These are phyloP conservation scores for Talaromyces sp. DNA, from an alignment of 2,329 filamentous ascomycete species.

Conservation along the genomic window DNA sequence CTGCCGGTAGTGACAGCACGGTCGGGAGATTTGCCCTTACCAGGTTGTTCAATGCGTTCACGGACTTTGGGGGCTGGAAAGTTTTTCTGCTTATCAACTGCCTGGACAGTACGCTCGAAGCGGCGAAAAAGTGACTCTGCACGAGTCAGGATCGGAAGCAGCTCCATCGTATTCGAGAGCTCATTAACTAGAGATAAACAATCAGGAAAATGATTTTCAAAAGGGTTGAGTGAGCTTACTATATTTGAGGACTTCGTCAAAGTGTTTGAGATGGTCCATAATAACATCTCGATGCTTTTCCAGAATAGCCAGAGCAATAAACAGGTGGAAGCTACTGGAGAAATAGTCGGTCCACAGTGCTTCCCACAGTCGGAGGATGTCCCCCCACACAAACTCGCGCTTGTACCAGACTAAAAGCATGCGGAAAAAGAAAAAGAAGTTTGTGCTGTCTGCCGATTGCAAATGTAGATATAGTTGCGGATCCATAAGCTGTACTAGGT, in stretches of 20 bases:
- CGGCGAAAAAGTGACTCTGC: conserved; percentile 84
- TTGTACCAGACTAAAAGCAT: conserved; percentile 99
- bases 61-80: conserved; percentile 59
- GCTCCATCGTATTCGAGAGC: conserved; percentile 85
- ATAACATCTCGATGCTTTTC: conserved; percentile 97
- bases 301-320: conserved; percentile 86
- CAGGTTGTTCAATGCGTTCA: conserved; percentile 38
- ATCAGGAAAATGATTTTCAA: conserved; percentile 8
- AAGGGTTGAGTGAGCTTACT: conserved; percentile 49
- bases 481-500: conserved; percentile 94
- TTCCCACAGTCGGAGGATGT: conserved; percentile 88
- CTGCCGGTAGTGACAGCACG: conserved; percentile 16
- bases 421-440: conserved; percentile 99
- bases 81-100: conserved; percentile 84
- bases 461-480: conserved; percentile 89
- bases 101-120: conserved; percentile 83
- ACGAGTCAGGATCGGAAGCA: conserved; percentile 76
- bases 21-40: conserved; percentile 29
- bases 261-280: conserved; percentile 87
- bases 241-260: conserved; percentile 97
- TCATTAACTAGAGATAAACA: conserved; percentile 69
- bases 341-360: conserved; percentile 88
- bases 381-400: conserved; percentile 86
- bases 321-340: conserved; percentile 87
- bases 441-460: conserved; percentile 85